Evolutionary conservation across 148 eudicot genomes (phyloP).

Genomic region (Chenopodium album): DNA sequence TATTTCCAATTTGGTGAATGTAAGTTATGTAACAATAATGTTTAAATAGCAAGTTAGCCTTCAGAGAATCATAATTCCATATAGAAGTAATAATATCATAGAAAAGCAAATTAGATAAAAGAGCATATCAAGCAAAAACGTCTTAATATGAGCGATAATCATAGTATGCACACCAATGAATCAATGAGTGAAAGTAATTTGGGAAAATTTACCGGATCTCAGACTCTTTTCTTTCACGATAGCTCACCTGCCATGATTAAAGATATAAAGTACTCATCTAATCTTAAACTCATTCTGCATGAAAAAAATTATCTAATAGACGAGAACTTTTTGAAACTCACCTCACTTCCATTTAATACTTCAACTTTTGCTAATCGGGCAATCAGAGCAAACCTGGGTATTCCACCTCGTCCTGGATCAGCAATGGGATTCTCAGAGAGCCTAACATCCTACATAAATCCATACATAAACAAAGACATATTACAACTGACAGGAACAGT

Average conservation of each 20-base stretch:
- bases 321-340: slow-evolving; percentile 23
- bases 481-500: not conserved
- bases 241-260: slow-evolving; percentile 54
- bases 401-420: slow-evolving; percentile 77
- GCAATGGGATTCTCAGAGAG: slow-evolving; percentile 79
- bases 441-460: slow-evolving; percentile 60
- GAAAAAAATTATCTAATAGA: slow-evolving; percentile 1
- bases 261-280: slow-evolving; percentile 2
- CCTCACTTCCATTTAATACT: slow-evolving; percentile 92
- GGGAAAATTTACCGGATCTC: slow-evolving; percentile 70
- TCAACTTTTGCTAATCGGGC: slow-evolving; percentile 74
- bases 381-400: slow-evolving; percentile 80
- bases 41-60: not conserved
- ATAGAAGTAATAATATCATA: not conserved
- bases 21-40: not conserved
- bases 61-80: not conserved
- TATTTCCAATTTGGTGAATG: not conserved
- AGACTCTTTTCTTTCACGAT: slow-evolving; percentile 87
- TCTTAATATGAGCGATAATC: not conserved
- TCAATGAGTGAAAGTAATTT: not conserved
- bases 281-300: slow-evolving; percentile 9
- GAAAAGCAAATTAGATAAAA: slow-evolving; percentile 7
- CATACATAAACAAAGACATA: slow-evolving; percentile 4
- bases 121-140: not conserved
- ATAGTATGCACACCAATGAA: not conserved